Evolutionary conservation across 2,329 filamentous ascomycete species (phyloP), one percentile per base, ranked within the genome.

Genomic region (Neophaeococcomyces mojaviensis): DNA sequence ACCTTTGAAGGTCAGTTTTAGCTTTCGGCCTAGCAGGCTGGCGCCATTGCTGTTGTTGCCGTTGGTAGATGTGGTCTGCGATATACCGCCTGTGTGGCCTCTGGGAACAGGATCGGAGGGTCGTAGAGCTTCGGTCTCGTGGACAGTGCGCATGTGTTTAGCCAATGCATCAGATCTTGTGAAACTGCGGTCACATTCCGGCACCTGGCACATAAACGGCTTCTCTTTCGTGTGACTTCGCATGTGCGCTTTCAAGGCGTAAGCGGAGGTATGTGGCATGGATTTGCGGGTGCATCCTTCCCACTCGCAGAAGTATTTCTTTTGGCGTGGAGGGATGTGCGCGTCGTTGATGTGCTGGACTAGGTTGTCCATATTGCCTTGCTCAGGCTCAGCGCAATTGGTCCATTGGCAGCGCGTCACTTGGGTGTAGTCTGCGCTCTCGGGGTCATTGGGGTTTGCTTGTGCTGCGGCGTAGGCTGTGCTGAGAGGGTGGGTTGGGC

Each of bases 251-350:
- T 94, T 89, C 53, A 98, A 71, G 3, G 92, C 92, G 68, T 98
- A 98, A 2, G 88, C 92, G 59, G 88, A 95, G 1, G 90, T 90
- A 67, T 98, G 92, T 15, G 87, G 82, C 66, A 92, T 81, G 49
- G 88, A 88, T 69, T 95, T 97, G 51, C 89, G 73, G 44, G 75
- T 77, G 64, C 92, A 98, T 55, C 90, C 90, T 49, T 78, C 80
- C 92, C 92, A 98, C 68, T 97, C 90, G 68, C 92, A 98, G n/a
- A 87, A 88, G 64, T 97, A 97, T 65, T 92, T 95, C 69, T 94
- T 95, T 69, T 92, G 86, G 45, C 89, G 80, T 50, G 82, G 87
- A 61, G 92, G 88, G 59, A 97, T 95, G 66, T 98, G 92, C 48
- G 90, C 87, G 60, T 88, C 84, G 67, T 97, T 90, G 49, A 92